Base-by-base conservation (phyloP, 768 basidiomycete species). In the Leccinum pellstonianum region DNA sequence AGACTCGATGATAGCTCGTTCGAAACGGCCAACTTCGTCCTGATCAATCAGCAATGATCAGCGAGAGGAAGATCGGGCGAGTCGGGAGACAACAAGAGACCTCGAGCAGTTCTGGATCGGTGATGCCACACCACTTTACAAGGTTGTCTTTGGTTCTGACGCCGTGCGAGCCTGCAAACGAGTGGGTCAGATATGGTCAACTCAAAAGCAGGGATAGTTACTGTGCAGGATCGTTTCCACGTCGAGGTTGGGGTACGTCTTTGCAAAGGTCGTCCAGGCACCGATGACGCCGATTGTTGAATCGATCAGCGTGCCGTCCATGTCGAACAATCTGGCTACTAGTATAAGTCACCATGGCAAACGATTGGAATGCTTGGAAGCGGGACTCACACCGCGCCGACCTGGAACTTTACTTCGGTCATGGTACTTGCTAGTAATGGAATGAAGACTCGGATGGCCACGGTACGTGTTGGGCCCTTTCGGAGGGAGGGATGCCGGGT, bases 81-180 rank as follows among this genome's bases (percentile, higher is more conserved):
- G 46, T 21, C 14, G 5, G 46, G 49, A 47, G 6, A 38, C 43
- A 33, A 50, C 72, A 19, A 46, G 43, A 62, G 57, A 92, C 93
- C 79, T 89, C 81, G 8, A 93, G 83, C 63, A 86, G 79, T n/a
- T 81, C 80, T 7, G 83, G 81, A 67, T 89, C 86, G 17, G 80
- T 77, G 61, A 94, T 79, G 2, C 84, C 82, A 68, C 91, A 93
- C 75, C 86, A 83, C 48, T 76, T 85, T 67, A 75, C 80, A 57
- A 95, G 80, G 73, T 92, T 93, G 66, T 95, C 94, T 7, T 86
- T 80, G 0, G 91, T 93, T 58, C 94, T 84, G 48, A 94, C 83
- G 31, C 93, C 93, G 71, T 95, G 93, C 19, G 90, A 80, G 55
- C 83, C 88, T 90, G 70, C 21, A 33, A 29, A 52, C 41, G 31